Evolutionary conservation across 345 rosid genomes (phyloP), one percentile per base, ranked within the genome.

Genomic region (Lepidium aucheri): DNA sequence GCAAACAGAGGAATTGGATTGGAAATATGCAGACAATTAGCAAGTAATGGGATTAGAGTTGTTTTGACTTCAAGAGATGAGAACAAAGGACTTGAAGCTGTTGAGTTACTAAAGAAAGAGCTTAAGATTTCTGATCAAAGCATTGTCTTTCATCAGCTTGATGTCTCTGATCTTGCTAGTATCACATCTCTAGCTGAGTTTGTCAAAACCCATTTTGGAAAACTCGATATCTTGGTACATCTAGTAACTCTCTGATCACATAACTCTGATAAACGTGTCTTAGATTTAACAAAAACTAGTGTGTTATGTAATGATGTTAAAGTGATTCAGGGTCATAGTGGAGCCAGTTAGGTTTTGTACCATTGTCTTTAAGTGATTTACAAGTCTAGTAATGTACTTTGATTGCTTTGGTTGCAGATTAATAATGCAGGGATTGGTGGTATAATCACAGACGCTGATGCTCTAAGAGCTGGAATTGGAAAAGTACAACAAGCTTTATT

Each of bases 381-480:
- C 30, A 26, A 26, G 6, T 26, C 30, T 4, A 26, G 14, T n/a
- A n/a, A n/a, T 44, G 45, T 22, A 4, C 16, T 57, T 58, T 39
- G 24, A 50, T n/a, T n/a, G n/a, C n/a, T n/a, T n/a, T n/a, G n/a
- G n/a, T 68, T 53, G 41, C 68, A 81, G 86, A 73, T 81, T 28
- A 85, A 82, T 67, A 85, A 81, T 54, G 85, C 87, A 14, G 90
- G 80, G n/a, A 41, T 82, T 64, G 13, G 4, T 58, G 83, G 83
- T 66, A 20, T 18, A 10, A 24, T 17, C 53, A 9, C 44, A 3
- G 79, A 80, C 46, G 13, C 0, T 17, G 72, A 75, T 33, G 60
- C 79, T 49, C 6, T 74, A 6, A 53, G 34, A 34, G 70, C 76
- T 45, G 43, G 68, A 24, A 35, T 26, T 24, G 58, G 46, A 17